A percentile compares a stretch with the other conserved stretches of the same genome.
These are phyloP conservation scores for Peniophora sp. DNA, from an alignment of 1,284 basidiomycete genomes.

Conservation along the genomic window DNA sequence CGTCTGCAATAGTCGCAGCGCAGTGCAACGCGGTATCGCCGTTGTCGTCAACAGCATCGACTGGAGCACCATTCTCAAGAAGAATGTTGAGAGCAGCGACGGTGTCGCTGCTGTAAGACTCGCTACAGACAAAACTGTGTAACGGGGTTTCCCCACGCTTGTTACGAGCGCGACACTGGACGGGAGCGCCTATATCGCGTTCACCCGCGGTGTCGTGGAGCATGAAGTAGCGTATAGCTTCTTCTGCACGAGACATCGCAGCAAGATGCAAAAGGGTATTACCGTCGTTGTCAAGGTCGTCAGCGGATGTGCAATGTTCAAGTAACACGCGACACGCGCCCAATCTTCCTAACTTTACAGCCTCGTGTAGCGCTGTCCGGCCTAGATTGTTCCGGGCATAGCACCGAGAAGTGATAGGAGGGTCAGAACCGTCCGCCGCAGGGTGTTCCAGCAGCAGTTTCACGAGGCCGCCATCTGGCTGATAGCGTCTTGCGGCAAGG, in stretches of 20 bases:
- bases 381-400: too few species aligned
- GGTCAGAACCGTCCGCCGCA: too few species aligned
- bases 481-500: neutral
- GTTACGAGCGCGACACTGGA: neutral
- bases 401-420: too few species aligned
- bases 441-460: too few species aligned
- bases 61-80: neutral
- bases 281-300: neutral
- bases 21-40: neutral
- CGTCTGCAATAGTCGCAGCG: neutral
- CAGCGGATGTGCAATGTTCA: neutral
- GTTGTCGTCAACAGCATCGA: neutral
- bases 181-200: neutral
- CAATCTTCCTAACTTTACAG: too few species aligned
- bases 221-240: neutral
- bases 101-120: neutral
- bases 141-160: neutral
- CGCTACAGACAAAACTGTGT: neutral
- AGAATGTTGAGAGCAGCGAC: too few species aligned
- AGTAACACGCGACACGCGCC: neutral
- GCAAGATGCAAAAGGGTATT: neutral
- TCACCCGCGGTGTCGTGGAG: neutral
- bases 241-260: neutral
- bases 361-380: too few species aligned
- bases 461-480: too few species aligned